These are phyloP conservation scores for Hypoxylon intermedium DNA, from an alignment of 495 filamentous ascomycete genomes.

Conservation along the genomic window DNA sequence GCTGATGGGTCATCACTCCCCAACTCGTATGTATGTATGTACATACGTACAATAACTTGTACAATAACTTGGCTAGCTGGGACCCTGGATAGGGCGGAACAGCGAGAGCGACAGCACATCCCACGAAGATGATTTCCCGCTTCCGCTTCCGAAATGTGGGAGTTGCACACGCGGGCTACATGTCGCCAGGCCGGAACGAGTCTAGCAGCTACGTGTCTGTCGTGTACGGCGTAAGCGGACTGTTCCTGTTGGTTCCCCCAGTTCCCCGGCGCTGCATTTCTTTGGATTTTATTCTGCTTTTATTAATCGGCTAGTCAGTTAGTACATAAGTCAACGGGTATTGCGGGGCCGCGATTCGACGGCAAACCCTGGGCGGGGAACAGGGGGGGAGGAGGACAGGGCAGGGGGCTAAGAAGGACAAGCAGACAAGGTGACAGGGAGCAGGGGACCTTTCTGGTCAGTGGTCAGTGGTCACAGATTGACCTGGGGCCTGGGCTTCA, in stretches of 20 bases:
- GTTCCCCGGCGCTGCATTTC: slow-evolving; percentile 2
- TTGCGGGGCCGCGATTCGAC: slow-evolving; percentile 3
- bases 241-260: slow-evolving; percentile 23
- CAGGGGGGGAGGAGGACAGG: too few relatives aligned
- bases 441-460: too few relatives aligned
- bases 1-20: not conserved
- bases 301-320: not conserved
- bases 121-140: slow-evolving; percentile 33
- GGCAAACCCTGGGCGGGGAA: not conserved
- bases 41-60: too few relatives aligned
- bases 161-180: not conserved
- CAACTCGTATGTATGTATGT: too few relatives aligned
- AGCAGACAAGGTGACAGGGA: too few relatives aligned
- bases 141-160: slow-evolving; percentile 15
- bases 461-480: slow-evolving; percentile 20
- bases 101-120: slow-evolving; percentile 30
- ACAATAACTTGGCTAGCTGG: too few relatives aligned
- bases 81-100: too few relatives aligned
- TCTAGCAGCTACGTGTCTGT: slow-evolving; percentile 10
- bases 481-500: slow-evolving; percentile 22
- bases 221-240: slow-evolving; percentile 20
- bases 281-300: not conserved
- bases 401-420: too few relatives aligned
- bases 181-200: not conserved
- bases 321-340: not conserved